Evolutionary conservation across 495 filamentous ascomycete species (phyloP).

Genomic region (Pyronema domesticum): DNA sequence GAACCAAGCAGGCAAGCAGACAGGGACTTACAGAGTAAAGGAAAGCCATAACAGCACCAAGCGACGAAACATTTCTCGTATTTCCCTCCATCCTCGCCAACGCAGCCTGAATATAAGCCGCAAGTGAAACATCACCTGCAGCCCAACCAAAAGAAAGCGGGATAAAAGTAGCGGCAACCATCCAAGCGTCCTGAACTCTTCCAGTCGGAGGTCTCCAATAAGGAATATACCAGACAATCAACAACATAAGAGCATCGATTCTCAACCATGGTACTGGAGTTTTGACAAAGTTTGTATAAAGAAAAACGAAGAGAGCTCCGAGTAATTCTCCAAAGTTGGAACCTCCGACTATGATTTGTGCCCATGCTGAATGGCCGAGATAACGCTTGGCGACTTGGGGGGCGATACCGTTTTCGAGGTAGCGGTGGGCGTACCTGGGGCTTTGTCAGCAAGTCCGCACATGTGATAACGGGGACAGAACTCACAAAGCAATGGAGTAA

Average conservation of each 20-base stretch:
- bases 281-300: conserved; percentile 28
- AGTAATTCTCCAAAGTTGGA: conserved; percentile 31
- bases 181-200: conserved; percentile 27
- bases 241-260: conserved; percentile 27
- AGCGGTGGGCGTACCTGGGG: conserved; percentile 28
- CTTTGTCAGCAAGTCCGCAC: conserved; percentile 3
- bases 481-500: conserved; percentile 29
- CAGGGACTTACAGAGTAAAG: conserved; percentile 24
- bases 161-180: conserved; percentile 28
- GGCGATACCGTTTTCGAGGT: conserved; percentile 30
- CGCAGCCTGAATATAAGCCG: conserved; percentile 31
- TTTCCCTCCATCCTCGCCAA: conserved; percentile 26
- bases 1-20: no score
- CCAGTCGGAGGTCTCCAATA: conserved; percentile 21
- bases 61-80: conserved; percentile 29
- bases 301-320: conserved; percentile 28
- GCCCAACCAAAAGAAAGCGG: conserved; percentile 33
- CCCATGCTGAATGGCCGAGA: conserved; percentile 28
- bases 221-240: conserved; percentile 29
- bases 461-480: conserved; percentile 21
- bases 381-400: conserved; percentile 29
- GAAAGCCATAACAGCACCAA: conserved; percentile 34
- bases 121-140: conserved; percentile 31
- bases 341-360: conserved; percentile 32
- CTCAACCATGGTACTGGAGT: conserved; percentile 33